These are phyloP conservation scores for Vaccinium macrocarpon DNA, from an alignment of 148 eudicot species.

Conservation along the genomic window DNA sequence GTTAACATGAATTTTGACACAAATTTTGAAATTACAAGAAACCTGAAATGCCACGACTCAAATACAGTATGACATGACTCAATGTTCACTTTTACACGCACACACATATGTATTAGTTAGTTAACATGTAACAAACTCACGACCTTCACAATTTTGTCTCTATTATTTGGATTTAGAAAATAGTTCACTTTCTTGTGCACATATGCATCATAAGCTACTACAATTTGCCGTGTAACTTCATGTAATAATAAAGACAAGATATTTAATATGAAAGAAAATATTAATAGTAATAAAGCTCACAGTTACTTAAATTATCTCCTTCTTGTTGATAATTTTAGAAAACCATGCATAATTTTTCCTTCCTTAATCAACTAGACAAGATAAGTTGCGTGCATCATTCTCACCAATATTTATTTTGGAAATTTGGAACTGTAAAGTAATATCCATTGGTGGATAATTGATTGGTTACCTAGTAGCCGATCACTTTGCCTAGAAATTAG, in stretches of 20 bases:
- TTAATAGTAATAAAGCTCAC: not conserved
- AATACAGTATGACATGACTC: no score
- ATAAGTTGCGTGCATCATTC: not conserved
- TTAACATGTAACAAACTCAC: not conserved
- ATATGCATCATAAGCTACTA: not conserved
- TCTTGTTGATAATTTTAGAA: not conserved
- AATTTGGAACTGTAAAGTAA: not conserved
- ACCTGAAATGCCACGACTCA: no score
- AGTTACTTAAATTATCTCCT: not conserved
- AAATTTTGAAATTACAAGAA: no score
- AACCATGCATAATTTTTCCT: not conserved
- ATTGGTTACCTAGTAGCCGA: not conserved
- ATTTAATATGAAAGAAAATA: not conserved
- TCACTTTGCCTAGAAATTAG: not conserved
- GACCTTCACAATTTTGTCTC: not conserved
- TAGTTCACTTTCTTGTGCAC: not conserved
- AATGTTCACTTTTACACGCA: no score
- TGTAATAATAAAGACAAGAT: not conserved
- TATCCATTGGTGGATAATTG: not conserved
- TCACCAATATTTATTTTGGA: not conserved
- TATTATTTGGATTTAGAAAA: not conserved
- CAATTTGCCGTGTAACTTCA: not conserved
- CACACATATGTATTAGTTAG: no score
- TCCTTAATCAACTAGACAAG: not conserved
- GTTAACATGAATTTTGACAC: no score